Evolutionary conservation across 169 alveolate species (phyloP).

Genomic region (Besnoitia besnoiti): DNA sequence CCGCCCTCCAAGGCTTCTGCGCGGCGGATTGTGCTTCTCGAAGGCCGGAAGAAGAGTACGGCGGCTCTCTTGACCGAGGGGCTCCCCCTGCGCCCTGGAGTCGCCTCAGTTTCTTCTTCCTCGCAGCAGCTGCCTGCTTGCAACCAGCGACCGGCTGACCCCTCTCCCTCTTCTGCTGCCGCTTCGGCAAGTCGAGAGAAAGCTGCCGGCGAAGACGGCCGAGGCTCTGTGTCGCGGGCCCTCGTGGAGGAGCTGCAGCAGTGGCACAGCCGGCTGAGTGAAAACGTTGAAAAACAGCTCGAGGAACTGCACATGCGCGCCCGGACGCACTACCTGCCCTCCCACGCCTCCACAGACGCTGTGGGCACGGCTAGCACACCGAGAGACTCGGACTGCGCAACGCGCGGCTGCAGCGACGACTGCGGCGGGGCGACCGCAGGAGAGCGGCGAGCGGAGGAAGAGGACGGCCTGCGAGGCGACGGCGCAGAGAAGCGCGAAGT

Average conservation of each 20-base stretch:
- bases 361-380: too few species aligned
- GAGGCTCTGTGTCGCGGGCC: background rate
- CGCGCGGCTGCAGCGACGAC: too few species aligned
- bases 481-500: background rate
- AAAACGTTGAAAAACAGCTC: background rate
- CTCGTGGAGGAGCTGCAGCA: background rate
- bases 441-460: background rate
- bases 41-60: background rate
- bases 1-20: background rate
- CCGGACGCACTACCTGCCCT: too few species aligned
- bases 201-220: background rate
- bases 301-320: background rate
- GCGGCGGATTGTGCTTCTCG: background rate
- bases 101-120: background rate
- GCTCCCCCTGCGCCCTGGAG: background rate
- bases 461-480: background rate
- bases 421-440: too few species aligned
- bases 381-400: too few species aligned
- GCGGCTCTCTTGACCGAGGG: background rate
- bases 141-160: background rate
- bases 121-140: background rate
- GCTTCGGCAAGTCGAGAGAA: background rate
- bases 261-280: background rate
- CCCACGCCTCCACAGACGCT: too few species aligned
- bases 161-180: background rate